Conservation (phyloP, 176 grass and related monocot species). For the Dactylis glomerata region DNA sequence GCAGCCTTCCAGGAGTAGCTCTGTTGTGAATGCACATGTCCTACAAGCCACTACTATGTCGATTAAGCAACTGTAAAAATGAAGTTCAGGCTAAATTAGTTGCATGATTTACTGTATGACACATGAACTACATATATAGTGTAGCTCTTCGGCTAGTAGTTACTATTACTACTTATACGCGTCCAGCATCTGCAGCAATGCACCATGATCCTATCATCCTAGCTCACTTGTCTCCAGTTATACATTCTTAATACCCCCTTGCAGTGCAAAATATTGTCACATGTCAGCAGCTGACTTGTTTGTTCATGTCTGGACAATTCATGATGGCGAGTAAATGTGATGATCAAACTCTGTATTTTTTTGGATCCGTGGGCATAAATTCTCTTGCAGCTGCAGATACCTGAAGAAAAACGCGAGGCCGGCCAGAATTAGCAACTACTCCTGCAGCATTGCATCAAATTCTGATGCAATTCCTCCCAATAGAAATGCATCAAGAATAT, state of each 20-base stretch:
- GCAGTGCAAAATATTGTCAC: neutral
- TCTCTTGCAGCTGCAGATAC: slow-evolving; percentile 3
- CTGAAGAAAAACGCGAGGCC: neutral
- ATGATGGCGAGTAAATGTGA: neutral
- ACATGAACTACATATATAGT: too few species aligned
- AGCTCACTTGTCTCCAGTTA: neutral
- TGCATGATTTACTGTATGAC: too few species aligned
- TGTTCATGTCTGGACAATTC: neutral
- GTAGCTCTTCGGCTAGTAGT: neutral
- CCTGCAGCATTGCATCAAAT: neutral
- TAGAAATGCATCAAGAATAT: neutral
- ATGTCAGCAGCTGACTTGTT: neutral
- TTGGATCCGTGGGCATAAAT: slow-evolving; percentile 23
- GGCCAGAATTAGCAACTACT: neutral
- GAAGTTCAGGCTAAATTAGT: too few species aligned
- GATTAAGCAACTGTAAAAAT: neutral
- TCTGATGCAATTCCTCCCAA: neutral
- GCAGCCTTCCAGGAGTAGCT: neutral
- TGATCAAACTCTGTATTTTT: slow-evolving; percentile 12
- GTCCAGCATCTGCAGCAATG: too few species aligned
- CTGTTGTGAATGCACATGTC: neutral
- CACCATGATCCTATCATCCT: too few species aligned
- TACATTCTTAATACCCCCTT: neutral
- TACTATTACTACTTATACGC: neutral
- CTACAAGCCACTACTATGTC: neutral